These are phyloP conservation scores for Aspergillus cavernicola DNA, from an alignment of 495 filamentous ascomycete species.

Conservation along the genomic window DNA sequence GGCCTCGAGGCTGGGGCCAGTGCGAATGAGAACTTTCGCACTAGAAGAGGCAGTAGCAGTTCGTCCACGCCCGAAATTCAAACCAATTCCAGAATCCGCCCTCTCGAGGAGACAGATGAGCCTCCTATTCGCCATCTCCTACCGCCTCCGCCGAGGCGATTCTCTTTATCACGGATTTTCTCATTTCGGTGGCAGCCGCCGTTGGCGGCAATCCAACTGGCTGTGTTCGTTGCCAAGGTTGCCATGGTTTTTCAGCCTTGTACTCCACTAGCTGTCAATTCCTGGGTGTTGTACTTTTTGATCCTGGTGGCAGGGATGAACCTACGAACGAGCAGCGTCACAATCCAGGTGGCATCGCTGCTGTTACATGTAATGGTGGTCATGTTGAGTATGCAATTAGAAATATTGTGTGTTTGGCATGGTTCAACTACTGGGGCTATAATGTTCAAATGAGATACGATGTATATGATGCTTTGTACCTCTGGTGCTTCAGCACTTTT, in stretches of 20 bases:
- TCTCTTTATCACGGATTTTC: constrained; percentile 24
- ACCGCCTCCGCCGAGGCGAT: constrained; percentile 46
- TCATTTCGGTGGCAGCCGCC: constrained; percentile 20
- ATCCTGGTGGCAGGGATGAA: constrained; percentile 56
- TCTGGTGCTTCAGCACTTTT: too few species aligned
- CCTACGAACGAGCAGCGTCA: constrained; percentile 26
- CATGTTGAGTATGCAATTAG: constrained; percentile 27
- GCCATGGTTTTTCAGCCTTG: constrained; percentile 55
- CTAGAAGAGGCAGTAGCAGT: constrained; percentile 43
- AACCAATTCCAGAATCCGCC: constrained; percentile 55
- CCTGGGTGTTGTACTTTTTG: constrained; percentile 59
- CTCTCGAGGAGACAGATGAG: constrained; percentile 35
- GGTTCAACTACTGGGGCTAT: not conserved
- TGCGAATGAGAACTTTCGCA: constrained; percentile 51
- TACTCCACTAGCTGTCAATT: constrained; percentile 54
- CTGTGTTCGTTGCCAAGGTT: constrained; percentile 55
- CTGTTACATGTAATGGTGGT: constrained; percentile 33
- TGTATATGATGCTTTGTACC: not conserved
- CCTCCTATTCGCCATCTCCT: constrained; percentile 54
- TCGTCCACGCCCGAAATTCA: constrained; percentile 47
- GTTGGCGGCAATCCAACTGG: constrained; percentile 31
- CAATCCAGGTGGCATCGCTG: constrained; percentile 23
- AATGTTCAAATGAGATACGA: not conserved
- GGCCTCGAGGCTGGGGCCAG: constrained; percentile 71
- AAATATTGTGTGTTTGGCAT: constrained; percentile 36